Percentiles rank a stretch among this genome's conserved stretches.
Evolutionary conservation across 768 basidiomycete genomes (phyloP).

Genomic region (Porphyrellus cyaneotinctus): DNA sequence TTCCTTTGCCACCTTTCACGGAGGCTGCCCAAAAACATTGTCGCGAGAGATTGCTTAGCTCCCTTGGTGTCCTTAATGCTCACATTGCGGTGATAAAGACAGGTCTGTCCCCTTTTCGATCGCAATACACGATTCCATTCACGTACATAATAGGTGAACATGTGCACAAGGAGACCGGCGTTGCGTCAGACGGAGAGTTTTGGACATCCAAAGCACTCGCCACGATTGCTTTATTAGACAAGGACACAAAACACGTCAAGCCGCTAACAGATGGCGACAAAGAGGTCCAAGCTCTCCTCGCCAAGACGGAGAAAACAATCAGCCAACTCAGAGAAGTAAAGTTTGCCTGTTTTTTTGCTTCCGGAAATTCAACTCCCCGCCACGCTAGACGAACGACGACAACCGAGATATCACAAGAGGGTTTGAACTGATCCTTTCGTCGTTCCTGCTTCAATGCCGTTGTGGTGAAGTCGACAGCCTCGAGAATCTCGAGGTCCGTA

Average conservation of each 20-base stretch:
- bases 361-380: not conserved
- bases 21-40: constrained; percentile 66
- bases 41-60: constrained; percentile 64
- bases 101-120: constrained; percentile 34
- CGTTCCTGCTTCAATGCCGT: constrained; percentile 68
- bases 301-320: constrained; percentile 42
- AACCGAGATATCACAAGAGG: constrained; percentile 47
- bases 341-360: not conserved
- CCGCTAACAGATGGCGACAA: constrained; percentile 50
- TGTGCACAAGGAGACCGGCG: constrained; percentile 51
- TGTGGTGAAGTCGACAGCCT: constrained; percentile 59
- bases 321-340: constrained; percentile 44
- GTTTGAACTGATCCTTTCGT: constrained; percentile 64
- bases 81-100: constrained; percentile 50
- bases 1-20: constrained; percentile 67
- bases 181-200: constrained; percentile 68
- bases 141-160: constrained; percentile 37
- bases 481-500: constrained; percentile 59
- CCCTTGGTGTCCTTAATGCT: constrained; percentile 68
- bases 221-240: constrained; percentile 53
- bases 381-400: constrained; percentile 10
- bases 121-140: not conserved
- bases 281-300: constrained; percentile 45
- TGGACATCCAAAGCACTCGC: constrained; percentile 71
- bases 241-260: constrained; percentile 65